Evolutionary conservation across 768 basidiomycete genomes (phyloP), one percentile per base, ranked within the genome.

Genomic region (Serendipita sp.): DNA sequence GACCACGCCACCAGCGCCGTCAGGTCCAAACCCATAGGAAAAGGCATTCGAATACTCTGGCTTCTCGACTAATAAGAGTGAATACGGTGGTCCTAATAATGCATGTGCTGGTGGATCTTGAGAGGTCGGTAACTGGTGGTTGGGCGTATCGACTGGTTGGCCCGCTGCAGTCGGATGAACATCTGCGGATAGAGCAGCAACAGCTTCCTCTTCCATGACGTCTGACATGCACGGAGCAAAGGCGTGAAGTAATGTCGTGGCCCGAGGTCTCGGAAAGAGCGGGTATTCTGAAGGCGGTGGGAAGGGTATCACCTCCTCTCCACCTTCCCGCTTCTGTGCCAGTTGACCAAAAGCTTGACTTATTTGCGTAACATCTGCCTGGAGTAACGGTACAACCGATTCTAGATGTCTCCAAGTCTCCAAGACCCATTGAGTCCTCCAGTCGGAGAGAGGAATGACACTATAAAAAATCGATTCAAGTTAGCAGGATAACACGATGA

Each of bases 1-100:
- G 63, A 98, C 94, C 65, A 99, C 82, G 3, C 96, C 95, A 65
- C 91, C 93, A 0, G 86, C 90, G 43, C 90, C 88, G 69, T 92
- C 83, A 2, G 90, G 87, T 11, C 91, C 91, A 68, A 97, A 98
- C 1, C 95, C 95, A 71, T 94, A 97, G 0, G 88, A 90, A 73
- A 99, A 96, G 1, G 96, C 95, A 70, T 97, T 99, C 6, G 83
- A 80, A 1, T 83, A 78, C 65, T 89, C 86, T 0, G 90, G 85
- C 66, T 85, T 84, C 62, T 97, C 90, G 52, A 95, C 83, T n/a
- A 99, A 72, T 48, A 99, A 79, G 3, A 99, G 75, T 37, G 90
- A 88, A 71, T 94, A 98, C 0, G 92, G 92, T 33, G 91, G 89
- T 0, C 91, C 91, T 8, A 87, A 76, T 50, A 86, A 80, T 23